Percentiles rank a stretch among this genome's conserved stretches.
Conservation (phyloP, 139 green algal species). For the Spirogloea muscicola region DNA sequence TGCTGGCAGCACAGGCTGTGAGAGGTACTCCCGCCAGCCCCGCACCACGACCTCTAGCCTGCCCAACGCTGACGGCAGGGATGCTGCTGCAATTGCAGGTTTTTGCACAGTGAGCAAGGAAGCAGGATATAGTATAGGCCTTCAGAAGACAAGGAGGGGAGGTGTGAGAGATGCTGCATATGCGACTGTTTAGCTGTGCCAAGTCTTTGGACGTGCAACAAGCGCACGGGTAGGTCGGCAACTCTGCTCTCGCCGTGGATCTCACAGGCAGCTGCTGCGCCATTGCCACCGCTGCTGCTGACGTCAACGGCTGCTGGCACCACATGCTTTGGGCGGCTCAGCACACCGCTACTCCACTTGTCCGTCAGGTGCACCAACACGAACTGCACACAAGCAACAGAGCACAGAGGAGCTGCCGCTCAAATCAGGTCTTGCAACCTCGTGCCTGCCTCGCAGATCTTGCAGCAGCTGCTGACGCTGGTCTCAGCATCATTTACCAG, state of each 20-base stretch:
- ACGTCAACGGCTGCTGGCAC: too few species aligned
- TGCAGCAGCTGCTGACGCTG: too few species aligned
- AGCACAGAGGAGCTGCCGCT: not conserved
- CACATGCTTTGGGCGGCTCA: conserved; percentile 10
- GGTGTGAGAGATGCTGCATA: not conserved
- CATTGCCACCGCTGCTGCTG: too few species aligned
- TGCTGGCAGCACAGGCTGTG: conserved; percentile 41
- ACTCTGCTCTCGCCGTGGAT: too few species aligned
- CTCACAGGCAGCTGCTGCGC: too few species aligned
- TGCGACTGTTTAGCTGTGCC: not conserved
- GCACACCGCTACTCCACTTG: conserved; percentile 6
- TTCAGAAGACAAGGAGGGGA: too few species aligned
- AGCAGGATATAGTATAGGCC: too few species aligned
- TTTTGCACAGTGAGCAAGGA: not conserved
- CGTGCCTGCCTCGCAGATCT: too few species aligned
- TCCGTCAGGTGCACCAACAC: conserved; percentile 15
- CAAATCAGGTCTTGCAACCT: not conserved
- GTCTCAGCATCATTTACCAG: not conserved
- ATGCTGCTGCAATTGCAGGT: not conserved
- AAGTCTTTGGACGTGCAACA: too few species aligned
- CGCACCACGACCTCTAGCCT: not conserved
- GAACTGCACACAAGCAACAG: not conserved
- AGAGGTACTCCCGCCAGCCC: conserved; percentile 31
- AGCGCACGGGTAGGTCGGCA: too few species aligned
- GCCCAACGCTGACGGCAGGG: too few species aligned